Evolutionary conservation across 148 eudicot species (phyloP).

Genomic region (Heliamphora exappendiculata): DNA sequence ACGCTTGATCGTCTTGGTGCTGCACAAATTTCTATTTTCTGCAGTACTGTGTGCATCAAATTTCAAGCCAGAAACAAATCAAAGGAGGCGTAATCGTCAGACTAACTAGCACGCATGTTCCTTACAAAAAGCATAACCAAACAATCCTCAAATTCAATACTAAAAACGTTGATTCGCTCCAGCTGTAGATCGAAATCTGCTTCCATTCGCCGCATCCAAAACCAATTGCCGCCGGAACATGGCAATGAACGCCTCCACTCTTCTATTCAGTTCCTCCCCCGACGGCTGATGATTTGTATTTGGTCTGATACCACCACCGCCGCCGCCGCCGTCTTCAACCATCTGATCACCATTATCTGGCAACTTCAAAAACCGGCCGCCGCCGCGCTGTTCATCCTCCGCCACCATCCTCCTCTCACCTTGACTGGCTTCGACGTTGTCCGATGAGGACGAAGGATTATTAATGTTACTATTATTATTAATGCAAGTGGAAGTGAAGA

Average conservation of each 20-base stretch:
- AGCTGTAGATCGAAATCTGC: background rate
- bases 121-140: too few species aligned
- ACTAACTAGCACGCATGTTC: too few species aligned
- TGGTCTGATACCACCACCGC: conserved; percentile 4
- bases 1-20: too few species aligned
- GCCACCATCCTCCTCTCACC: background rate
- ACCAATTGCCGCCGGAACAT: conserved; percentile 54
- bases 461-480: background rate
- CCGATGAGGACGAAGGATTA: background rate
- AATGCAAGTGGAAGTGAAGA: conserved; percentile 29
- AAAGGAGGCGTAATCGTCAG: too few species aligned
- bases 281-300: conserved; percentile 19
- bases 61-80: too few species aligned
- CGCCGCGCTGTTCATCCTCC: background rate
- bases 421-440: background rate
- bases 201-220: conserved; percentile 32
- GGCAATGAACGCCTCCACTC: conserved; percentile 60
- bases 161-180: background rate
- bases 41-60: too few species aligned
- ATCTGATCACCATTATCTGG: background rate
- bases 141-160: too few species aligned
- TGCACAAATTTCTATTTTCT: too few species aligned
- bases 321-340: conserved; percentile 6
- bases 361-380: background rate
- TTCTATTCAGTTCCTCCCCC: conserved; percentile 55